These are phyloP conservation scores for Peronospora farinosa DNA, from an alignment of 352 stramenopile species.

Conservation along the genomic window DNA sequence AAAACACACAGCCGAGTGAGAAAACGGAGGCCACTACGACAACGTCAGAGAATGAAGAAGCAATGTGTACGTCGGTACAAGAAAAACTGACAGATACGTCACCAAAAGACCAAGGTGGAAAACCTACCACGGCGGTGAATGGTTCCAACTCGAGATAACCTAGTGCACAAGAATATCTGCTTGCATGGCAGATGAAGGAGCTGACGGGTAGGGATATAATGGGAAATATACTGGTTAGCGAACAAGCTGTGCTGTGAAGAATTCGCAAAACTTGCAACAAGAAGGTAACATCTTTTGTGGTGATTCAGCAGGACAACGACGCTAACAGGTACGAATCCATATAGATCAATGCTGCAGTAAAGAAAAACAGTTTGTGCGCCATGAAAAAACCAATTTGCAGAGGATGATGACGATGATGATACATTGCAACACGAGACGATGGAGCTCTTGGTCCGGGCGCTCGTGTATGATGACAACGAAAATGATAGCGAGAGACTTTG, in stretches of 20 bases:
- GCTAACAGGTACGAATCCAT: not conserved
- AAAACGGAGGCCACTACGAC: constrained; percentile 1
- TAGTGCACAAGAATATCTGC: constrained; percentile 1
- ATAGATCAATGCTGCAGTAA: constrained; percentile 28
- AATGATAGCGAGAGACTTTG: constrained; percentile 89
- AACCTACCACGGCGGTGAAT: constrained; percentile 4
- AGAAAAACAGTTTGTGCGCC: constrained; percentile 82
- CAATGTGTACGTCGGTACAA: not conserved
- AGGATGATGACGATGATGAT: constrained; percentile 81
- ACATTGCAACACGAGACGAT: constrained; percentile 71
- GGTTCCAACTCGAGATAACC: constrained; percentile 19
- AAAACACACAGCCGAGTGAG: constrained; percentile 1
- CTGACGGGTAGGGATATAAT: constrained; percentile 1
- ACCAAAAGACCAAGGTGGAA: constrained; percentile 9
- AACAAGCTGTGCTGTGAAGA: constrained; percentile 14
- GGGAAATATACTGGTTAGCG: constrained; percentile 22
- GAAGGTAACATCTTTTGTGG: constrained; percentile 7
- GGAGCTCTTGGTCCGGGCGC: constrained; percentile 35
- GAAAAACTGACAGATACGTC: not conserved
- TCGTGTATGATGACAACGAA: constrained; percentile 53
- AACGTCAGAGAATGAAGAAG: constrained; percentile 1
- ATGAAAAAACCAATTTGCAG: constrained; percentile 78
- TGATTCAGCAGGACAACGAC: not conserved
- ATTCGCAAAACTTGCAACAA: constrained; percentile 8
- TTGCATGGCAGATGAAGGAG: not conserved